Conservation (phyloP, 371 early-diverging fungal genomes). For the Syncephalastrum racemosum region DNA sequence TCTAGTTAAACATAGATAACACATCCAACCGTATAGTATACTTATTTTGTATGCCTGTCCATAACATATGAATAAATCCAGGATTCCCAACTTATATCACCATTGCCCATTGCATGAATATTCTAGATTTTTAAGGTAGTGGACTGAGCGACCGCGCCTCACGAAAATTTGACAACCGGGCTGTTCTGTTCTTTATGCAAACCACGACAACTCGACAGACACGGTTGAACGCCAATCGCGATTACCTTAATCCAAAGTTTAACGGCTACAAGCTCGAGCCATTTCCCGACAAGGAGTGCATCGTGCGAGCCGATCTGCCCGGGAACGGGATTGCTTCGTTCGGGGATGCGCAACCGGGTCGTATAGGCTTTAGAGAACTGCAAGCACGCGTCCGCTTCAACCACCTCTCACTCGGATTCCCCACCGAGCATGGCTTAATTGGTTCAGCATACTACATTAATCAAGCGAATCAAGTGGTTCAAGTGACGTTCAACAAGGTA, state of each 20-base stretch:
- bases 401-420: slow-evolving; percentile 56
- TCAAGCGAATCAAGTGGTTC: slow-evolving; percentile 36
- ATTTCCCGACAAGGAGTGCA: slow-evolving; percentile 39
- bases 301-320: slow-evolving; percentile 28
- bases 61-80: no score
- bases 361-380: slow-evolving; percentile 59
- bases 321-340: slow-evolving; percentile 9
- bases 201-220: background rate
- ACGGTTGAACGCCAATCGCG: slow-evolving; percentile 38
- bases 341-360: slow-evolving; percentile 17
- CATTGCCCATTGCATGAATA: no score
- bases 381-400: slow-evolving; percentile 70
- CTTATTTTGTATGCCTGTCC: no score
- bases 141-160: no score
- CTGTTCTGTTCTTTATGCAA: no score
- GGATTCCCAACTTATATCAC: no score
- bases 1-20: no score
- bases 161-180: no score
- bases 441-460: slow-evolving; percentile 48
- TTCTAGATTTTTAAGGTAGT: no score
- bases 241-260: slow-evolving; percentile 61
- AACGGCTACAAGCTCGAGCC: slow-evolving; percentile 68
- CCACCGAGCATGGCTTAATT: slow-evolving; percentile 6
- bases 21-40: no score
- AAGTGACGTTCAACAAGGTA: slow-evolving; percentile 49